A percentile compares a stretch with the other conserved stretches of the same genome.
Evolutionary conservation across 1,284 basidiomycete genomes (phyloP).

Genomic region (Apiotrichum gracile): DNA sequence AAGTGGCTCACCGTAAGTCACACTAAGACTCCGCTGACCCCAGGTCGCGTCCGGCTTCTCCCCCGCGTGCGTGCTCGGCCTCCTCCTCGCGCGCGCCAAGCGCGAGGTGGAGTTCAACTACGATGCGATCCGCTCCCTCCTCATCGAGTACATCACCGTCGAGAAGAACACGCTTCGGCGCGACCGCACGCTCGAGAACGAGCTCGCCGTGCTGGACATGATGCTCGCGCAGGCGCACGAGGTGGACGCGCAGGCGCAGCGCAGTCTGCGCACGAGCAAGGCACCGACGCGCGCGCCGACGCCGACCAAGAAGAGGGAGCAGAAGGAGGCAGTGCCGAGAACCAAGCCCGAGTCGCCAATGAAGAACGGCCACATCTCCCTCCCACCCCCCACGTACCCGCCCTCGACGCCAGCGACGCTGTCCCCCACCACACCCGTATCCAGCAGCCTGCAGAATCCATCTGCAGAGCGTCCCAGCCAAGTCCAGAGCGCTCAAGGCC

Average conservation of each 20-base stretch:
- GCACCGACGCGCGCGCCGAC: background rate
- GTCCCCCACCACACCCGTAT: background rate
- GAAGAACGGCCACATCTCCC: background rate
- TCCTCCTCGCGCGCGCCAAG: conserved; percentile 17
- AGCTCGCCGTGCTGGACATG: conserved; percentile 19
- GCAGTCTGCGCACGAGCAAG: background rate
- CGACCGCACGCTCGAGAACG: conserved; percentile 8
- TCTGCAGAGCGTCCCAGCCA: too few relatives aligned
- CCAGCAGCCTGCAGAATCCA: background rate
- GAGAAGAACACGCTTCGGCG: conserved; percentile 10
- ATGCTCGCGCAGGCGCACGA: conserved; percentile 15
- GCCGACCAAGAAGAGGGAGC: background rate
- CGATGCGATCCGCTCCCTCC: conserved; percentile 10
- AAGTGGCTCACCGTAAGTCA: conserved; percentile 33
- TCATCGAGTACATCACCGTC: conserved; percentile 8
- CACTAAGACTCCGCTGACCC: background rate
- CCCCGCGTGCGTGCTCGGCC: conserved; percentile 26
- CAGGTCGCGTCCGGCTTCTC: conserved; percentile 31
- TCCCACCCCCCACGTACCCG: background rate
- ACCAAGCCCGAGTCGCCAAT: too few relatives aligned
- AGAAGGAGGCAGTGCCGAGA: too few relatives aligned
- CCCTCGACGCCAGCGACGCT: background rate
- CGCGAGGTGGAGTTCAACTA: conserved; percentile 15
- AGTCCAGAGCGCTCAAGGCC: too few relatives aligned
- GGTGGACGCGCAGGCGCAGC: conserved; percentile 7